Conservation (phyloP, 2,329 filamentous ascomycete species). For the Phyllosticta ampelicida region DNA sequence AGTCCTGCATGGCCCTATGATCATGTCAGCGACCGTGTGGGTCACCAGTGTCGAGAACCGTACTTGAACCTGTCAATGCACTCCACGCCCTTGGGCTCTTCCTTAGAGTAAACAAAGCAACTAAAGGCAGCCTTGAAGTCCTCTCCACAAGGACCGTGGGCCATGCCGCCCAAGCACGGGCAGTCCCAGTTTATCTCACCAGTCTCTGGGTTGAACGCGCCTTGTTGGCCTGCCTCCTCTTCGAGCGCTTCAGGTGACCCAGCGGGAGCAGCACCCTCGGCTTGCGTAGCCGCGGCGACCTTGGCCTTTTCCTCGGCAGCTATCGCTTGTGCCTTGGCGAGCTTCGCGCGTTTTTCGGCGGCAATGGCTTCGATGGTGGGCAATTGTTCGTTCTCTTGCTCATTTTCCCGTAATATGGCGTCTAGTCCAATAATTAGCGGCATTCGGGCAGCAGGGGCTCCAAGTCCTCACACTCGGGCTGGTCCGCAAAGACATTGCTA, state of each 20-base stretch:
- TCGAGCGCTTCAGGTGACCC: conserved; percentile 50
- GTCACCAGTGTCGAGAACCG: conserved; percentile 24
- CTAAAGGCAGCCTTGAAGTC: conserved; percentile 94
- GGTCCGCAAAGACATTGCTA: conserved; percentile 74
- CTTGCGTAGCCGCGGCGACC: conserved; percentile 3
- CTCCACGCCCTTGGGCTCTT: conserved; percentile 95
- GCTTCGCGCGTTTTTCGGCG: conserved; percentile 30
- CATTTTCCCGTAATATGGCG: conserved; percentile 27
- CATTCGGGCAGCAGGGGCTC: not conserved
- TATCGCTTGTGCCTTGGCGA: conserved; percentile 18
- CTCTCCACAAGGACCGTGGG: conserved; percentile 86
- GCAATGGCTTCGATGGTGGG: conserved; percentile 36
- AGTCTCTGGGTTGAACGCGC: conserved; percentile 95
- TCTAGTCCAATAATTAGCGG: conserved; percentile 2
- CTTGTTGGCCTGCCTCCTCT: conserved; percentile 74
- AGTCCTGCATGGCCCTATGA: conserved; percentile 84
- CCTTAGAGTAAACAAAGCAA: conserved; percentile 92
- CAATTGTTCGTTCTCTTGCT: conserved; percentile 30
- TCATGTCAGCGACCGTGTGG: not conserved
- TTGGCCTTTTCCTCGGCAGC: conserved; percentile 10
- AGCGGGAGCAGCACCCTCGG: conserved; percentile 6
- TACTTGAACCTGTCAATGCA: conserved; percentile 98
- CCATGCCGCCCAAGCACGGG: conserved; percentile 95
- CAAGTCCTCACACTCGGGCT: conserved; percentile 49
- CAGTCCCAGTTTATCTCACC: conserved; percentile 99